These are phyloP conservation scores for Neostapfia colusana DNA, from an alignment of 176 grass and related monocot species.

Conservation along the genomic window DNA sequence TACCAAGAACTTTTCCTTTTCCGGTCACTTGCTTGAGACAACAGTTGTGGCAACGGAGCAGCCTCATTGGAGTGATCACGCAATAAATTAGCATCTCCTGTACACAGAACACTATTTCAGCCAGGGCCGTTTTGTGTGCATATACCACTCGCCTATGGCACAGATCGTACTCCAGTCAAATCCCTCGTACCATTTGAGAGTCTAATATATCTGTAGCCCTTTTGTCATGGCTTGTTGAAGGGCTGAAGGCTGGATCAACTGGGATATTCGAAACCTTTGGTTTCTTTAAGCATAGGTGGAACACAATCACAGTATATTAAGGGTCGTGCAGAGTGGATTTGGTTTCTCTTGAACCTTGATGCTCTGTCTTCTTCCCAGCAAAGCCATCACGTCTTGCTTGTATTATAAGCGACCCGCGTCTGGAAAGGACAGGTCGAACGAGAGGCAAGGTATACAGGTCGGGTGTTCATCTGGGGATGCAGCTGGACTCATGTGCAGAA, in stretches of 20 bases:
- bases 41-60: background rate
- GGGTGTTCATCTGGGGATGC: background rate
- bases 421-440: background rate
- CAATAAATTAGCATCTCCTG: background rate
- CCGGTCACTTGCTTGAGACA: background rate
- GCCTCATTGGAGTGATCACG: background rate
- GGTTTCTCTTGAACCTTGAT: background rate
- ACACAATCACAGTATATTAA: background rate
- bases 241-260: constrained; percentile 1
- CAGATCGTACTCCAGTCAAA: background rate
- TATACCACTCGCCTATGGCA: background rate
- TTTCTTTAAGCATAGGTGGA: background rate
- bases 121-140: background rate
- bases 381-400: background rate
- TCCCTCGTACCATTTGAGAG: background rate
- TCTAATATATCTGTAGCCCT: background rate
- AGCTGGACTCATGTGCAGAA: background rate
- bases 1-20: background rate
- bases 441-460: background rate
- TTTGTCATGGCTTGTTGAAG: background rate
- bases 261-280: background rate
- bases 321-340: constrained; percentile 1
- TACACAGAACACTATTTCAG: background rate
- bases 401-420: background rate
- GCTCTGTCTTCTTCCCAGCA: background rate